These are phyloP conservation scores for Persicaria tinctoria DNA, from an alignment of 148 eudicot species.

Conservation along the genomic window DNA sequence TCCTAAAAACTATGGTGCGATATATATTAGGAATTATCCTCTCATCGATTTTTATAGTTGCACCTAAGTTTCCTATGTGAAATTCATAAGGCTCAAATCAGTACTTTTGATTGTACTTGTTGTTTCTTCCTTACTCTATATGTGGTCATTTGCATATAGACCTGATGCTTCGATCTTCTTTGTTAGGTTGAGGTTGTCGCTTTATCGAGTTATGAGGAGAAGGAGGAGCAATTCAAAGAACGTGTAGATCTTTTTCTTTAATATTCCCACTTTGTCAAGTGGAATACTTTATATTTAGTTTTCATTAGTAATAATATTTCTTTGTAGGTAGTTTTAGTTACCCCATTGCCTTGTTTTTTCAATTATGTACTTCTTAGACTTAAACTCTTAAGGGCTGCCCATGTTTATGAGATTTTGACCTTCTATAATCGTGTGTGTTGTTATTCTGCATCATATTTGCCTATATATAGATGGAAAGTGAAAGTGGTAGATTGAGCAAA, in stretches of 20 bases:
- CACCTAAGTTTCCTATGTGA: background rate
- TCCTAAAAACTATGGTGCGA: background rate
- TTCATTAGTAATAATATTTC: background rate
- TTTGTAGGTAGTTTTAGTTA: background rate
- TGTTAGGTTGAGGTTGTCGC: slow-evolving; percentile 30
- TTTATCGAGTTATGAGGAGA: slow-evolving; percentile 28
- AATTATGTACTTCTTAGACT: too few relatives aligned
- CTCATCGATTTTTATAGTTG: background rate
- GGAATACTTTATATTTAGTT: background rate
- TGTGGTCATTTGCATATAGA: background rate
- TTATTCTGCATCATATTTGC: too few relatives aligned
- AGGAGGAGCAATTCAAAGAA: slow-evolving; percentile 33
- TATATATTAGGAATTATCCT: background rate
- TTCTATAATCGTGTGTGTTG: background rate
- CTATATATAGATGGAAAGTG: background rate
- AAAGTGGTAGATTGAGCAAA: background rate
- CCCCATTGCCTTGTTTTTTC: too few relatives aligned
- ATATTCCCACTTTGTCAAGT: background rate
- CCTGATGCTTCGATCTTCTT: slow-evolving; percentile 12
- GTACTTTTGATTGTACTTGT: background rate
- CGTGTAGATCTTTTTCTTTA: slow-evolving; percentile 15
- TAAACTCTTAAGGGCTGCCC: background rate
- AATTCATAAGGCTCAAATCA: background rate
- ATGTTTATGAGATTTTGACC: background rate
- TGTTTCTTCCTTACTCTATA: background rate